Base-by-base conservation (phyloP, 31 red algal species). In the Asparagopsis taxiformis region DNA sequence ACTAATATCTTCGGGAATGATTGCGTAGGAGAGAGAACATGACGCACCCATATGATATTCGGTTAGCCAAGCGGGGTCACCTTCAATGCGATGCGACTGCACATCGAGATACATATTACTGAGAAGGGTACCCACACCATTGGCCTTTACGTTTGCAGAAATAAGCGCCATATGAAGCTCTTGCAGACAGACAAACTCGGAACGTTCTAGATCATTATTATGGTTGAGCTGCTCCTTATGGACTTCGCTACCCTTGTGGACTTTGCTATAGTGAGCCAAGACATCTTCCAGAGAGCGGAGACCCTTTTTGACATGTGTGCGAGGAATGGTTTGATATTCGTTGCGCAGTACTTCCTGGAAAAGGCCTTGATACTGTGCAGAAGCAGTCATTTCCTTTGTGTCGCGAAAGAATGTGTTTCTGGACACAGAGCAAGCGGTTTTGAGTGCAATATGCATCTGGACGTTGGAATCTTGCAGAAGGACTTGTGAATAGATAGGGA, bases 81-180 rank as follows among this genome's bases (percentile, higher is more conserved):
- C 57, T 38, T 67, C 56, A 36, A 55, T 41, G 22, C 67, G 33
- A 24, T 73, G 67, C 33, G 46, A 19, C 33, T 60, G 68, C 1
- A 93, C 68, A 31, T 86, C 81, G 4, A 90, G 80, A 35, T 91
- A 68, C 80, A 84, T 79, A 46, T 97, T 97, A 7, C 74, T 77
- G 16, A 97, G 49, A 35, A 97, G 64, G 3, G 88, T 97, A 13
- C 77, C 84, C 41, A 86, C 61, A 16, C 93, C 93, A 70, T 97
- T 97, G 1, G 79, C 88, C 16, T 62, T 75, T 31, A 97, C 67
- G 50, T 97, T 91, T 41, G 57, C 86, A 31, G 93, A 61, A 29
- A 97, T 76, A 36, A 97, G 72, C 8, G 87, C 71, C 73, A 80
- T 77, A 2, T 85, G 82, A 29, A 91, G 80, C 21, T 77, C 81